Evolutionary conservation across 2,329 filamentous ascomycete genomes (phyloP).

Genomic region (Fusarium redolens): DNA sequence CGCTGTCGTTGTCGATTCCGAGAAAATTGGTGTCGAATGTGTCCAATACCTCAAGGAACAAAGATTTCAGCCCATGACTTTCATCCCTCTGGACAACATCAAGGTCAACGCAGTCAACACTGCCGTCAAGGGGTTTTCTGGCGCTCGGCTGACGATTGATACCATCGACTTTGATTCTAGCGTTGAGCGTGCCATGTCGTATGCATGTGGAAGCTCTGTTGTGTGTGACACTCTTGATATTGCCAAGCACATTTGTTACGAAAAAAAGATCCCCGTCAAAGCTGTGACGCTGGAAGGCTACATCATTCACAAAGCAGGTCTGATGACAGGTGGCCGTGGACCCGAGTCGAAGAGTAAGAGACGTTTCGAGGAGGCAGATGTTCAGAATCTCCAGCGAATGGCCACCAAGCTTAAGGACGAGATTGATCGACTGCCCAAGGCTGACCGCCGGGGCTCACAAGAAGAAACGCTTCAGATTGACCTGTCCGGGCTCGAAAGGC

Average conservation of each 20-base stretch:
- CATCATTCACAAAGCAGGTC: conserved; percentile 94
- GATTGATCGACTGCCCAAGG: conserved; percentile 81
- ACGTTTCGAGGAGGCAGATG: conserved; percentile 88
- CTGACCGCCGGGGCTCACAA: conserved; percentile 77
- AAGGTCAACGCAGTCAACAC: conserved; percentile 93
- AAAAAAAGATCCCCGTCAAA: conserved; percentile 86
- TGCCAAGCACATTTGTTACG: conserved; percentile 90
- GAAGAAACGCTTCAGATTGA: conserved; percentile 87
- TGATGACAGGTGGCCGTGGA: conserved; percentile 95
- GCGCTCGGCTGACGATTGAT: conserved; percentile 90
- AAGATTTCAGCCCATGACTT: conserved; percentile 86
- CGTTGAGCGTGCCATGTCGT: conserved; percentile 91
- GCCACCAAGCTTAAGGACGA: conserved; percentile 82
- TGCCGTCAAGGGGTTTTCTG: conserved; percentile 87
- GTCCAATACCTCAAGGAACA: conserved; percentile 95
- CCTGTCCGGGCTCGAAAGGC: conserved; percentile 81
- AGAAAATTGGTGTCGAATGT: conserved; percentile 93
- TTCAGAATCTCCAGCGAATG: conserved; percentile 83
- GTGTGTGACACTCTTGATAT: conserved; percentile 90
- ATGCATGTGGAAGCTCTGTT: conserved; percentile 93
- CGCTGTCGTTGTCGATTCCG: conserved; percentile 92
- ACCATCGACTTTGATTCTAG: conserved; percentile 93
- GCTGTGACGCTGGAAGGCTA: conserved; percentile 95
- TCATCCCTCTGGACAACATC: conserved; percentile 96
- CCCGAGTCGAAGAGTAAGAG: conserved; percentile 80